These are phyloP conservation scores for Mucor velutinosus DNA, from an alignment of 371 early-diverging fungal species.

Conservation along the genomic window DNA sequence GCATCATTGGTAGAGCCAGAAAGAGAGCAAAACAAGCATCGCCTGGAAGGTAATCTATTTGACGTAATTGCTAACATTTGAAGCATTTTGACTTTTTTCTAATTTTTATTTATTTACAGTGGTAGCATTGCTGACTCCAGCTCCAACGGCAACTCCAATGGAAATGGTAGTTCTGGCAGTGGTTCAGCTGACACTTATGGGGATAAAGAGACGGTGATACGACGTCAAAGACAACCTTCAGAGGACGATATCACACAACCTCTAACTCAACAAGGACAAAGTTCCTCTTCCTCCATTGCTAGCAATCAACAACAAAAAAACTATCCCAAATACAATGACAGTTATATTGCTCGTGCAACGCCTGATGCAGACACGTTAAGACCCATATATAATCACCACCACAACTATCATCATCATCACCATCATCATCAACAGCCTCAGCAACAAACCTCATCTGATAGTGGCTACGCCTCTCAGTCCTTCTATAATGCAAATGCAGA, in stretches of 20 bases:
- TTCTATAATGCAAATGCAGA: not conserved
- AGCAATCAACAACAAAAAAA: not conserved
- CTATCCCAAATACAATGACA: not conserved
- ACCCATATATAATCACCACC: not conserved
- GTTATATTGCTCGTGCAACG: too few relatives aligned
- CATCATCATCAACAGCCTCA: not conserved
- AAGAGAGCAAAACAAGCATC: constrained; percentile 31
- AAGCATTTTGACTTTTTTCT: not conserved
- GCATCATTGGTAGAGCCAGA: constrained; percentile 22
- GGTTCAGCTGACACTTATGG: constrained; percentile 29
- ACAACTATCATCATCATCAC: not conserved
- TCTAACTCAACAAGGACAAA: not conserved
- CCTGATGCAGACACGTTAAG: not conserved
- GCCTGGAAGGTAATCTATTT: constrained; percentile 27
- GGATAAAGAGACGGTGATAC: constrained; percentile 16
- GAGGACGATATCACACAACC: not conserved
- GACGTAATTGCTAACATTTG: not conserved
- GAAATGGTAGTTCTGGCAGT: constrained; percentile 37
- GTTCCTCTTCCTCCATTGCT: not conserved
- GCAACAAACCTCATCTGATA: constrained; percentile 12
- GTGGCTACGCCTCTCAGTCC: constrained; percentile 16
- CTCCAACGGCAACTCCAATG: constrained; percentile 40
- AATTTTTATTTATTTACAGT: not conserved
- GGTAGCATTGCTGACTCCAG: constrained; percentile 43
- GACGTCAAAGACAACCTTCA: constrained; percentile 10